phyloP scores from a whole-genome alignment of 345 rosid species.

The Gossypium mustelinum region DNA sequence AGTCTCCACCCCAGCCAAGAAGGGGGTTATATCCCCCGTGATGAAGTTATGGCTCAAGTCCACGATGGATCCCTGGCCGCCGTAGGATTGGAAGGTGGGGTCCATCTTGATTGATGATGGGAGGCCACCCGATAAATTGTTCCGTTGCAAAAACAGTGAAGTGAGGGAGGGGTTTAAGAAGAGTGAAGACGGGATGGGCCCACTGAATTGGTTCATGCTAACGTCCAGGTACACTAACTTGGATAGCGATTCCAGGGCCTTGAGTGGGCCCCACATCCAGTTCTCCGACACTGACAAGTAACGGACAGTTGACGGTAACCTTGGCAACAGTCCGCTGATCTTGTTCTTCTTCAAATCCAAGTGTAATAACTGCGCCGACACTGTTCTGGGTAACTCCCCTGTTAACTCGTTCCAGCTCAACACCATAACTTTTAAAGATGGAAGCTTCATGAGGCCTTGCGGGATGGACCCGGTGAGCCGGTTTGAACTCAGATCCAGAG shows the following conservation, averaged over 20 bases:
- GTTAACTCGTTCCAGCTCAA: slow-evolving; percentile 49
- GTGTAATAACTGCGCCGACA: slow-evolving; percentile 54
- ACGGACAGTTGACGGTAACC: slow-evolving; percentile 58
- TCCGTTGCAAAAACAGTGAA: slow-evolving; percentile 70
- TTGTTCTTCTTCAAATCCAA: slow-evolving; percentile 57
- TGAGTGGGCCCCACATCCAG: slow-evolving; percentile 61
- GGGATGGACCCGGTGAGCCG: slow-evolving; percentile 63
- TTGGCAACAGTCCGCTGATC: slow-evolving; percentile 50
- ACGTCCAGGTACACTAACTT: slow-evolving; percentile 67
- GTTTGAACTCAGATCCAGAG: slow-evolving; percentile 77
- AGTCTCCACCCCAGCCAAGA: slow-evolving; percentile 56
- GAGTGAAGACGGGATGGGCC: slow-evolving; percentile 59
- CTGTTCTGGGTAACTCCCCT: slow-evolving; percentile 31
- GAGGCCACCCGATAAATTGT: slow-evolving; percentile 66
- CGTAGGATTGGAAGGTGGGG: slow-evolving; percentile 28
- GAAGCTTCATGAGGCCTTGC: slow-evolving; percentile 33
- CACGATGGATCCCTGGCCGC: slow-evolving; percentile 46
- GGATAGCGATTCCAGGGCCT: slow-evolving; percentile 37
- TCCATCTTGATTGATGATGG: slow-evolving; percentile 22
- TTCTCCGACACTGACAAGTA: slow-evolving; percentile 62
- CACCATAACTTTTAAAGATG: slow-evolving; percentile 47
- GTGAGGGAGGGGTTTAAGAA: slow-evolving; percentile 38
- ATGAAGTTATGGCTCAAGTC: slow-evolving; percentile 74
- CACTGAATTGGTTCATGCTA: slow-evolving; percentile 74
- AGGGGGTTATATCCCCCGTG: slow-evolving; percentile 46